These are phyloP conservation scores for Metschnikowia vanudenii DNA, from an alignment of 805 yeast genomes.

Conservation along the genomic window DNA sequence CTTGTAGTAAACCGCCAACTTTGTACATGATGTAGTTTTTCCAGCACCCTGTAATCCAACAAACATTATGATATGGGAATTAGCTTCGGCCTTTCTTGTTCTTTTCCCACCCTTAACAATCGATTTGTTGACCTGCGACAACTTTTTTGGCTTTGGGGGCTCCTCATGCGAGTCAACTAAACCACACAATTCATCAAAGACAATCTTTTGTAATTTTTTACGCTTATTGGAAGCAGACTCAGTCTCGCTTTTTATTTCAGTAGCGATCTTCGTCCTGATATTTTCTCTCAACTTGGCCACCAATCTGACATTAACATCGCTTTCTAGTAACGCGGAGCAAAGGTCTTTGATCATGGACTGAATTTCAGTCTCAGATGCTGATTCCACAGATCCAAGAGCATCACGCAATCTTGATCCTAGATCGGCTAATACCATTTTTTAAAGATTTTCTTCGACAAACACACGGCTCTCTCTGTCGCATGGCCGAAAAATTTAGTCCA, in stretches of 20 bases:
- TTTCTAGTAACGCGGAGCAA: slow-evolving; percentile 83
- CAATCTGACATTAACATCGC: slow-evolving; percentile 88
- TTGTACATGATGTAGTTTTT: slow-evolving; percentile 96
- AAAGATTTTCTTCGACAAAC: not conserved
- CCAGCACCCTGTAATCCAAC: slow-evolving; percentile 99
- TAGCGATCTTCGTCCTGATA: slow-evolving; percentile 47
- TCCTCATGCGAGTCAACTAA: slow-evolving; percentile 72
- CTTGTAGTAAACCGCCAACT: slow-evolving; percentile 90
- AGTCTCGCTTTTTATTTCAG: slow-evolving; percentile 47
- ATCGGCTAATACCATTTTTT: slow-evolving; percentile 45
- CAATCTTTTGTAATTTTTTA: slow-evolving; percentile 85
- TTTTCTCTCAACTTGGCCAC: slow-evolving; percentile 76
- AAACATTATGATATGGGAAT: slow-evolving; percentile 79
- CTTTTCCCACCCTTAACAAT: slow-evolving; percentile 29
- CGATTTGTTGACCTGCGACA: slow-evolving; percentile 34
- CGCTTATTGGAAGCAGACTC: slow-evolving; percentile 63
- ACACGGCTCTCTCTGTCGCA: no score
- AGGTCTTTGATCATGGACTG: slow-evolving; percentile 74
- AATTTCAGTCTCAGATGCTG: slow-evolving; percentile 41
- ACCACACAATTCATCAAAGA: slow-evolving; percentile 86
- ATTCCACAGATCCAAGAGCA: slow-evolving; percentile 42
- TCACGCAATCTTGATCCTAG: slow-evolving; percentile 43
- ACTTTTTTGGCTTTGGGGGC: slow-evolving; percentile 82
- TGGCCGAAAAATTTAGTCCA: no score
- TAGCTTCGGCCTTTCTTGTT: slow-evolving; percentile 17